Base-by-base conservation (phyloP, 2,329 filamentous ascomycete species). In the Hymenoscyphus linearis region DNA sequence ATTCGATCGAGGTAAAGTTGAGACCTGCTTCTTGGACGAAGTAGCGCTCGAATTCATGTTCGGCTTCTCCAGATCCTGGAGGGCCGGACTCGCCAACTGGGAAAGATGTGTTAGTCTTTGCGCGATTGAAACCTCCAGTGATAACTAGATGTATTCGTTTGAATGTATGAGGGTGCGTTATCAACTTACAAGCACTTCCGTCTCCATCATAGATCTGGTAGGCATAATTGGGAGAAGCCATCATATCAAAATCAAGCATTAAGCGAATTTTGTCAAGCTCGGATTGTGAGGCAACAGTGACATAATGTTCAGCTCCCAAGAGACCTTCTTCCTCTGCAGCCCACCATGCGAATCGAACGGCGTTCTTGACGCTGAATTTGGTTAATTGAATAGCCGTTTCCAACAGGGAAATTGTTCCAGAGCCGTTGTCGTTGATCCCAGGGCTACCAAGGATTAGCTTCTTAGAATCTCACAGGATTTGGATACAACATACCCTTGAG, bases 131-230 rank as follows among this genome's bases (percentile, higher is more conserved):
- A 9, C 22, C 14, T 40, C 13, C 4, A 6, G 37, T 40, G 14
- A 40, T 40, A 47, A 7, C 31, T 31, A 9, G 31, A 31, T 5
- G 31, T 9, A 31, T 31, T 31, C 31, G 31, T 31, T 9, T 31
- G 6, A 9, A 31, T 31, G 31, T 9, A 5, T 1, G 16, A 9
- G 40, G 9, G 9, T 9, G 18, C 12, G 10, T 9, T 47, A 7
- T 47, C 12, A 22, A 47, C 40, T 47, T 47, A 47, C 40, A 47
- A 81, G 82, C 4, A 78, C 82, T 73, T 92, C 89, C 67, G 83
- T 89, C 55, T 88, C 85, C 65, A 56, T 85, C 82, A 78, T 89
- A 93, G 58, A 90, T 80, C 73, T 85, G 83, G 73, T 85, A 85
- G 13, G 82, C 84, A 68, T 79, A 86, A 75, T 87, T 86, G 62